Evolutionary conservation across 257 asterid species (phyloP), one percentile per base, ranked within the genome.

Genomic region (Osmanthus fragrans): DNA sequence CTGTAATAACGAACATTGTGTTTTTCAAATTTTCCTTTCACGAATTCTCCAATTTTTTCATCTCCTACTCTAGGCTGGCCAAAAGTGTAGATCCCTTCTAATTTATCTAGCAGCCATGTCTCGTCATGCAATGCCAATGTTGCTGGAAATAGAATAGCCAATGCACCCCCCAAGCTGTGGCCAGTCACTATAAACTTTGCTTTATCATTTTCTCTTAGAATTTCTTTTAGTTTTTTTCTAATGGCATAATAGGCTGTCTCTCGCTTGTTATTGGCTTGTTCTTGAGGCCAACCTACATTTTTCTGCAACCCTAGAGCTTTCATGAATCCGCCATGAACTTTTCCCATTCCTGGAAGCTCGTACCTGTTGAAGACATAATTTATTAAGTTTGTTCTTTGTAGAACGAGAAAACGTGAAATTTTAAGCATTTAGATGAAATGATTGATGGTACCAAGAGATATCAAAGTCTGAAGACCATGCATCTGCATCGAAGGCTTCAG

Each of bases 1-100:
- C 93, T 74, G 47, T 70, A 79, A 67, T 80, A 85, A 1, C 60
- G 18, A 21, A 86, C 68, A 1, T 47, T 34, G 3, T 84, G 71
- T 2, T 70, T 80, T 11, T 18, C 82, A 10, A 89, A 74, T 13
- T 74, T 13, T 0, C 23, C 30, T 19, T 77, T 76, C 90, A 85
- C 82, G 40, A 73, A 87, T 1, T 85, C 68, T 54, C 83, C 91
- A 19, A 89, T 84, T 0, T 49, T 63, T 1, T 68, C 82, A 18
- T 89, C 89, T 1, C 93, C 93, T 0, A 85, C 90, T 23, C 93
- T 81, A 1, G 93, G 93, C 16, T 89, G 93, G 0, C 91, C 91
- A 19, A 80, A 87, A 9, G 91, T 89, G 82, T 89, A 89, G 1
- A 89, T 73, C 3, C 88, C 91, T 1, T 84, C 86, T 16, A 87